phyloP scores from a whole-genome alignment of 352 stramenopile genomes.

The Globisporangium rhizosaccharum region DNA sequence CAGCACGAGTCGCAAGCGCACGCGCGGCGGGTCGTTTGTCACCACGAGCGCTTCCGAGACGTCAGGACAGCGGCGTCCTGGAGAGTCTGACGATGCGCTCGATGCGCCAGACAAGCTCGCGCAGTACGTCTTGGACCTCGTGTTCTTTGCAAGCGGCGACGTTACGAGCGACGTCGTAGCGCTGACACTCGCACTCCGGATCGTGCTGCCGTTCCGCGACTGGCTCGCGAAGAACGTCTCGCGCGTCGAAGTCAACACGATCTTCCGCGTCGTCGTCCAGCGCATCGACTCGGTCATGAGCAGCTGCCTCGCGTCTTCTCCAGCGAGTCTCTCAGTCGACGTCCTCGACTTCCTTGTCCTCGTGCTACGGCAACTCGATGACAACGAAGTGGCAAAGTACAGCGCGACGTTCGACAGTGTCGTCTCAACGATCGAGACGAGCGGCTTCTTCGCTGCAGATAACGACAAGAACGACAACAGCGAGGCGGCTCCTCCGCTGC shows the following conservation, averaged over 20 bases:
- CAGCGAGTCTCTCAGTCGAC: conserved; percentile 8
- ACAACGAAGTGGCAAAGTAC: conserved; percentile 46
- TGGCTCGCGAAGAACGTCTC: conserved; percentile 25
- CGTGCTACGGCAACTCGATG: conserved; percentile 39
- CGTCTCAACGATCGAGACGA: conserved; percentile 31
- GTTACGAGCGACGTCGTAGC: conserved; percentile 23
- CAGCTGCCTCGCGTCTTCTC: conserved; percentile 12
- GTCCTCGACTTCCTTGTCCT: conserved; percentile 42
- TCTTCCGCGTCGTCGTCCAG: conserved; percentile 39
- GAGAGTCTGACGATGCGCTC: not conserved
- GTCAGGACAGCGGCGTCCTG: not conserved
- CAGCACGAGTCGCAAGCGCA: conserved; percentile 16
- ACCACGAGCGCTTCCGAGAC: not conserved
- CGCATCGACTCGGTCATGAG: conserved; percentile 42
- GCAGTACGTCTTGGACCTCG: conserved; percentile 33
- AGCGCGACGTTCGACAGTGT: conserved; percentile 29
- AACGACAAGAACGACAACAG: not conserved
- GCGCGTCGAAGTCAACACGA: conserved; percentile 31
- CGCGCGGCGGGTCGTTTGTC: conserved; percentile 8
- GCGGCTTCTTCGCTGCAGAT: conserved; percentile 17
- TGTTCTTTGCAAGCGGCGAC: conserved; percentile 30
- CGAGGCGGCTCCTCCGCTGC: not conserved
- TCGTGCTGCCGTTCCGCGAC: conserved; percentile 45
- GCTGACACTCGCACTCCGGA: conserved; percentile 28
- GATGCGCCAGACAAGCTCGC: conserved; percentile 27